Conservation (phyloP, 1,139 yeast genomes). For the Debaryomyces coudertii region DNA sequence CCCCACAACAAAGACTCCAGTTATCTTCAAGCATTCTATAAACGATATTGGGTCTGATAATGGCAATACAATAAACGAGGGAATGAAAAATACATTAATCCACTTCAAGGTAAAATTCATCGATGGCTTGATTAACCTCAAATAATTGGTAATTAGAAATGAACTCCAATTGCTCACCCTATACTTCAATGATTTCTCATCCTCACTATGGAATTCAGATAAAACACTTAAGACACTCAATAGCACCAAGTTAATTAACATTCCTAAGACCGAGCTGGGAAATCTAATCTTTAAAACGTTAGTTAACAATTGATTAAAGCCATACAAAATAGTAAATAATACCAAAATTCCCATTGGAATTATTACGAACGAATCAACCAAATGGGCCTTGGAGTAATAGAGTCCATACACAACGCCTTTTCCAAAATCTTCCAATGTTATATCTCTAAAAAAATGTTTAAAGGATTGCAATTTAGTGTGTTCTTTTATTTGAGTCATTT, state of each 20-base stretch:
- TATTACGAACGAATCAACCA: slow-evolving; percentile 37
- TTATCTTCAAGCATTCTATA: slow-evolving; percentile 71
- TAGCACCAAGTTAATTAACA: slow-evolving; percentile 61
- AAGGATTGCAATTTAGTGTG: background rate
- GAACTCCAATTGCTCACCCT: slow-evolving; percentile 32
- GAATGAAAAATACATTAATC: slow-evolving; percentile 80
- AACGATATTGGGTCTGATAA: slow-evolving; percentile 64
- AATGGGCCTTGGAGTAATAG: slow-evolving; percentile 34
- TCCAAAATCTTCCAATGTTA: slow-evolving; percentile 14
- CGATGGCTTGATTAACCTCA: slow-evolving; percentile 59
- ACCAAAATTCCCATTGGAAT: slow-evolving; percentile 42
- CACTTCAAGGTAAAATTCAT: slow-evolving; percentile 72
- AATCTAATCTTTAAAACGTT: slow-evolving; percentile 56
- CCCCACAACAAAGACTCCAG: slow-evolving; percentile 72
- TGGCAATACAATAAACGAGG: slow-evolving; percentile 74
- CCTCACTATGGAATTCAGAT: slow-evolving; percentile 15
- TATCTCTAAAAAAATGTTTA: slow-evolving; percentile 3
- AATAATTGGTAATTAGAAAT: slow-evolving; percentile 43
- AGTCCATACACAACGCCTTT: slow-evolving; percentile 28
- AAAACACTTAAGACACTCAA: slow-evolving; percentile 40
- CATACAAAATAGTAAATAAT: slow-evolving; percentile 55
- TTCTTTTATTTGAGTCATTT: background rate
- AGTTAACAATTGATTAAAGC: slow-evolving; percentile 57
- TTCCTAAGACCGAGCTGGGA: slow-evolving; percentile 77
- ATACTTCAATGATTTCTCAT: slow-evolving; percentile 11